Evolutionary conservation across 1,284 basidiomycete genomes (phyloP), one percentile per base, ranked within the genome.

Genomic region (Ceratobasidium sp.): DNA sequence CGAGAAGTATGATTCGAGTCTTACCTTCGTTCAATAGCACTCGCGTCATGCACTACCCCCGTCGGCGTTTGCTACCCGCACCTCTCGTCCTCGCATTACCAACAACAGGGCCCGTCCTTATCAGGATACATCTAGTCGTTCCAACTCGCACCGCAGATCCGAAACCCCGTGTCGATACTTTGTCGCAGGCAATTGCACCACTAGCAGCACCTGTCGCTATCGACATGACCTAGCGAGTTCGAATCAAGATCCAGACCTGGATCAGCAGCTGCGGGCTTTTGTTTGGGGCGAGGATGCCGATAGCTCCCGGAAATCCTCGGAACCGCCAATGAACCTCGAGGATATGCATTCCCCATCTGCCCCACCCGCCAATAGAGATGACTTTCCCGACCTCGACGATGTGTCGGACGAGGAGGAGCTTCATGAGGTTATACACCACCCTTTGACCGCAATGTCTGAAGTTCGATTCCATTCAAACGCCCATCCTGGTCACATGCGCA

Each of bases 381-480:
- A 25, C 22, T 17, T 27, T 32, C 35, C 40, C 22, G 53, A 55
- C 10, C 45, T 20, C n/a, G 40, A 40, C n/a, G 64, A 56, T 27
- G n/a, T 56, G 8, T 56, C 64, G 15, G 64, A 68, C 53, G 64
- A 68, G 10, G 64, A 68, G 27, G 64, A 68, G 42, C 64, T 68
- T 25, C 35, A 55, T 32, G 64, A 68, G 31, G 32, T 68, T 17
- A 32, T 68, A 25, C 42, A 50, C 7, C 52, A 68, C 15, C 64
- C 64, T 32, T 35, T 32, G 15, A 27, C 40, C 17, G 20, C 50
- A 10, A 25, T 68, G 17, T 7, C 64, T 20, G 64, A 68, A 53
- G 27, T 68, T 13, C 50, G 53, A 13, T 68, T 45, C 15, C 40
- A 68, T 45, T 55, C 42, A 8, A 55, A 27, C 13, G 7, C 43